A percentile compares a stretch with the other conserved stretches of the same genome.
Conservation (phyloP, 441 rosid species). For the Jatropha multifida region DNA sequence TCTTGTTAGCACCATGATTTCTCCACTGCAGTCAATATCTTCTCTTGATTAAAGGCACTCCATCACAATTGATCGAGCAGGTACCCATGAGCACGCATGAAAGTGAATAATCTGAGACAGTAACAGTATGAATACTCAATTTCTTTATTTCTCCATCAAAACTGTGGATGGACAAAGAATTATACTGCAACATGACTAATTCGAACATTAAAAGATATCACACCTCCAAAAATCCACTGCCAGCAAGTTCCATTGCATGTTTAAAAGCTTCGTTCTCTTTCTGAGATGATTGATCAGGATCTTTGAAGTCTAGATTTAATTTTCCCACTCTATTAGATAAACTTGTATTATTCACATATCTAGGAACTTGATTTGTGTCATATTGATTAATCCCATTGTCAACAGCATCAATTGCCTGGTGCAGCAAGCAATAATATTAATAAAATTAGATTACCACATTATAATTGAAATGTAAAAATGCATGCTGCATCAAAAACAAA, state of each 20-base stretch:
- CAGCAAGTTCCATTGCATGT: slow-evolving; percentile 69
- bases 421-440: slow-evolving; percentile 2
- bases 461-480: no score
- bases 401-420: slow-evolving; percentile 73
- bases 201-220: slow-evolving; percentile 23
- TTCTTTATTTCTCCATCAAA: background rate
- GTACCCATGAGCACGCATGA: no score
- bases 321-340: slow-evolving; percentile 72
- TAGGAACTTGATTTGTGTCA: slow-evolving; percentile 73
- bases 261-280: slow-evolving; percentile 83
- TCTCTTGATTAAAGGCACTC: no score
- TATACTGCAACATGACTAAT: background rate
- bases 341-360: slow-evolving; percentile 74
- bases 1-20: no score
- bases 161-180: background rate
- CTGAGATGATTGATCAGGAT: slow-evolving; percentile 75
- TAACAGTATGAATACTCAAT: no score
- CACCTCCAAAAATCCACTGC: slow-evolving; percentile 79
- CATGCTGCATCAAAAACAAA: background rate
- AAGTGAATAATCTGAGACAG: no score
- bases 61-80: no score
- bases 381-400: slow-evolving; percentile 77
- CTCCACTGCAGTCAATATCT: no score
- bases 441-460: background rate
- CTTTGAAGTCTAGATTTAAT: slow-evolving; percentile 80